Conservation (phyloP, 495 filamentous ascomycete species). For the Penicillium verhagenii region DNA sequence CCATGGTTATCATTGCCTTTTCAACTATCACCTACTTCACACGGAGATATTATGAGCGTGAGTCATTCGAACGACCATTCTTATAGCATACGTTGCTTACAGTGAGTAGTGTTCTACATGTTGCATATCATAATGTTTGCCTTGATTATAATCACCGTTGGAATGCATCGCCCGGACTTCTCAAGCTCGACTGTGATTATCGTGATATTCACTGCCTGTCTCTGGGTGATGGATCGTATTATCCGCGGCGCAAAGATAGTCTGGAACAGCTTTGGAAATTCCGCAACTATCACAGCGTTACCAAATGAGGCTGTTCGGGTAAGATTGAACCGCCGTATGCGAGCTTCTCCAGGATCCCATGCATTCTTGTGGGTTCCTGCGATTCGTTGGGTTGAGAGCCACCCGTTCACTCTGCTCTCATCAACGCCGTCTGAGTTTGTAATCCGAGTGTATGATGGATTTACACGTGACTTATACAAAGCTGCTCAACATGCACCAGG, state of each 20-base stretch:
- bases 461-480: constrained; percentile 53
- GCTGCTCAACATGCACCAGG: constrained; percentile 49
- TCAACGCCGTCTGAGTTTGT: constrained; percentile 51
- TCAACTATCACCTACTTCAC: constrained; percentile 28
- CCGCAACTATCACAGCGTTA: constrained; percentile 52
- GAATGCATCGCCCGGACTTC: constrained; percentile 52
- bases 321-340: constrained; percentile 45
- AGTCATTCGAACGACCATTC: background rate
- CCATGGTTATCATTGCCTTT: constrained; percentile 41
- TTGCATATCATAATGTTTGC: constrained; percentile 54
- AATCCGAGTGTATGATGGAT: constrained; percentile 54
- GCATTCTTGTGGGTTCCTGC: constrained; percentile 60
- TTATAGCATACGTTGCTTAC: background rate
- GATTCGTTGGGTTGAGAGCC: constrained; percentile 54
- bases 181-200: constrained; percentile 40
- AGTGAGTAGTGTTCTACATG: constrained; percentile 47
- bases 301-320: constrained; percentile 56
- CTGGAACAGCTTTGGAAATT: constrained; percentile 52
- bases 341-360: constrained; percentile 52
- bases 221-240: constrained; percentile 56
- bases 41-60: constrained; percentile 50
- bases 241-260: constrained; percentile 46
- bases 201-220: constrained; percentile 40
- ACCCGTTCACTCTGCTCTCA: constrained; percentile 60
- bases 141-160: constrained; percentile 48